Conservation (phyloP, 352 stramenopile species). For the Pythium volutum region DNA sequence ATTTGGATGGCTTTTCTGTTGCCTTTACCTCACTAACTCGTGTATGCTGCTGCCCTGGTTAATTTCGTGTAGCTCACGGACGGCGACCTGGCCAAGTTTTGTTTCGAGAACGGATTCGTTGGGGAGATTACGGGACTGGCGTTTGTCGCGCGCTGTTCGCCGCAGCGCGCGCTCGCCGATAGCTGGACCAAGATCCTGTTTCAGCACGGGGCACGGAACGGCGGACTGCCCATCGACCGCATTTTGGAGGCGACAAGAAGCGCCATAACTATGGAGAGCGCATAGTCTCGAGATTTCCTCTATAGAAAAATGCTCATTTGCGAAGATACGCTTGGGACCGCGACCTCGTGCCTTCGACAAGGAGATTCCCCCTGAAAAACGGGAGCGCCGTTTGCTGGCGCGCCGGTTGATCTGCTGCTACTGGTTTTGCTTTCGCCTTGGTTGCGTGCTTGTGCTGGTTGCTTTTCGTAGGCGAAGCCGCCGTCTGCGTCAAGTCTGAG, state of each 20-base stretch:
- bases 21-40: not conserved
- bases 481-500: not conserved
- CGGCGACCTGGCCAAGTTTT: conserved; percentile 78
- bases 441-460: conserved; percentile 5
- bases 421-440: conserved; percentile 19
- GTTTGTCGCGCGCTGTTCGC: conserved; percentile 76
- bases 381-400: conserved; percentile 31
- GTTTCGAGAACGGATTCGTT: conserved; percentile 63
- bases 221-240: conserved; percentile 55
- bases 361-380: conserved; percentile 73
- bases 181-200: conserved; percentile 90
- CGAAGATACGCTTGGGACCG: conserved; percentile 18
- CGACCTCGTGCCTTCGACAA: conserved; percentile 44
- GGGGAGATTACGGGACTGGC: conserved; percentile 47
- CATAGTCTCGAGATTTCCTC: no score
- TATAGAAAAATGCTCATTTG: conserved; percentile 2
- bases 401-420: not conserved
- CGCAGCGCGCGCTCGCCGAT: conserved; percentile 76
- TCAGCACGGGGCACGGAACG: conserved; percentile 64
- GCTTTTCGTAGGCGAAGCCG: not conserved
- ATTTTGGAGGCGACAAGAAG: conserved; percentile 26
- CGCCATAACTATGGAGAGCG: conserved; percentile 10
- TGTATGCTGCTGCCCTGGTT: not conserved
- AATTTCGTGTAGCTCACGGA: conserved; percentile 45
- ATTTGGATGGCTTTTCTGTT: not conserved